phyloP scores from a whole-genome alignment of 257 asterid species.

The Nicotiana knightiana region DNA sequence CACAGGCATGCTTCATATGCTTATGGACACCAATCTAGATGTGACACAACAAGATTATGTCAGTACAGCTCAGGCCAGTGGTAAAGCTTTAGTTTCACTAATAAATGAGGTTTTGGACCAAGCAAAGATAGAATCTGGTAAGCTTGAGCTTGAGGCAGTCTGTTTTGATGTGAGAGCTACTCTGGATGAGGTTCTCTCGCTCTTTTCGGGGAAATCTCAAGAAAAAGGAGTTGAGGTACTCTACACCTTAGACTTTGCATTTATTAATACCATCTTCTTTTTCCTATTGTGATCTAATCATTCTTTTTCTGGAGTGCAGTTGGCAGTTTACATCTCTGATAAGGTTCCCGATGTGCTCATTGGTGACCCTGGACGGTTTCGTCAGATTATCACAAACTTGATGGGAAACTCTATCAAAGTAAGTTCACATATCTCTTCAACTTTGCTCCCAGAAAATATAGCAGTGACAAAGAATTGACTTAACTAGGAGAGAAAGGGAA shows the following conservation, averaged over 20 bases:
- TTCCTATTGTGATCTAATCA: slow-evolving; percentile 19
- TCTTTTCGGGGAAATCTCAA: slow-evolving; percentile 86
- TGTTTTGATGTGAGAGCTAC: slow-evolving; percentile 36
- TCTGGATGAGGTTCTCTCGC: slow-evolving; percentile 46
- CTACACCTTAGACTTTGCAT: background rate
- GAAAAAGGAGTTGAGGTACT: slow-evolving; percentile 88
- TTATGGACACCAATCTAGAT: slow-evolving; percentile 85
- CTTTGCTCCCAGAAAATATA: background rate
- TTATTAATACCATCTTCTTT: background rate
- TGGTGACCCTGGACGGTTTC: slow-evolving; percentile 95
- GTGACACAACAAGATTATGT: slow-evolving; percentile 96
- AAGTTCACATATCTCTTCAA: slow-evolving; percentile 19
- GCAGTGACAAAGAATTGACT: background rate
- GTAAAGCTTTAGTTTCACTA: slow-evolving; percentile 95
- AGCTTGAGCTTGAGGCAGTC: slow-evolving; percentile 89
- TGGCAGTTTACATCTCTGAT: slow-evolving; percentile 81
- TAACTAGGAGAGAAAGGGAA: background rate
- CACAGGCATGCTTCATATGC: slow-evolving; percentile 97
- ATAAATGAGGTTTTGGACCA: slow-evolving; percentile 92
- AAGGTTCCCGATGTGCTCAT: slow-evolving; percentile 69
- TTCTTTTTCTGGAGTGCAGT: slow-evolving; percentile 35
- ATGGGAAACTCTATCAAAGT: slow-evolving; percentile 96
- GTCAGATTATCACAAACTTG: slow-evolving; percentile 83
- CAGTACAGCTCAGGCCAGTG: slow-evolving; percentile 95
- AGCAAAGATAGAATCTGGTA: slow-evolving; percentile 98